phyloP scores from a whole-genome alignment of 1,284 basidiomycete species.

The Flammula alnicola region DNA sequence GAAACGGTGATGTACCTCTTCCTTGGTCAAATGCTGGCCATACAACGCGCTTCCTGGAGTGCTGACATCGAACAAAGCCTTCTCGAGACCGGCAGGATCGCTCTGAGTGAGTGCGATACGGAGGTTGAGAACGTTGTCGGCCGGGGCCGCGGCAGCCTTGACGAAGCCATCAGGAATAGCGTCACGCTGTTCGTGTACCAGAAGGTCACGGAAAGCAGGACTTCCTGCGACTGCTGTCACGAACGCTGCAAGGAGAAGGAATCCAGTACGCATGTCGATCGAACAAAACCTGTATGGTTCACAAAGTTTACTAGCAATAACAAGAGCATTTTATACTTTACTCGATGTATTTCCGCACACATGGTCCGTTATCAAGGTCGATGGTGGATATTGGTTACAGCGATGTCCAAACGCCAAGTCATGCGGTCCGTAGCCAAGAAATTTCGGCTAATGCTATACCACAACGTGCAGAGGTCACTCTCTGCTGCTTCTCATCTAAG shows the following conservation, averaged over 20 bases:
- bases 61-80: constrained; percentile 46
- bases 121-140: constrained; percentile 27
- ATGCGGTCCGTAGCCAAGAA: too few species aligned
- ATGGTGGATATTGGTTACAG: too few species aligned
- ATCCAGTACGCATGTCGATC: constrained; percentile 1
- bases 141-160: constrained; percentile 4
- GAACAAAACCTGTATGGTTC: too few species aligned
- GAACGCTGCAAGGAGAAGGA: not conserved
- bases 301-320: too few species aligned
- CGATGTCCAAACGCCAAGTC: too few species aligned
- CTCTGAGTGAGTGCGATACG: constrained; percentile 49
- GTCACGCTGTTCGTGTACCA: constrained; percentile 18
- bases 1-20: constrained; percentile 3
- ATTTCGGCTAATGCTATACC: too few species aligned
- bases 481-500: too few species aligned
- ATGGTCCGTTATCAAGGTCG: too few species aligned
- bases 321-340: too few species aligned
- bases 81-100: constrained; percentile 45
- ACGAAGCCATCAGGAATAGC: constrained; percentile 18
- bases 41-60: constrained; percentile 42
- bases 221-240: not conserved
- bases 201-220: constrained; percentile 11
- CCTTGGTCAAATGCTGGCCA: constrained; percentile 31
- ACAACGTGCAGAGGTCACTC: too few species aligned
- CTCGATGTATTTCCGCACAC: too few species aligned